phyloP scores from a whole-genome alignment of 345 rosid species.

The Toxicodendron radicans region DNA sequence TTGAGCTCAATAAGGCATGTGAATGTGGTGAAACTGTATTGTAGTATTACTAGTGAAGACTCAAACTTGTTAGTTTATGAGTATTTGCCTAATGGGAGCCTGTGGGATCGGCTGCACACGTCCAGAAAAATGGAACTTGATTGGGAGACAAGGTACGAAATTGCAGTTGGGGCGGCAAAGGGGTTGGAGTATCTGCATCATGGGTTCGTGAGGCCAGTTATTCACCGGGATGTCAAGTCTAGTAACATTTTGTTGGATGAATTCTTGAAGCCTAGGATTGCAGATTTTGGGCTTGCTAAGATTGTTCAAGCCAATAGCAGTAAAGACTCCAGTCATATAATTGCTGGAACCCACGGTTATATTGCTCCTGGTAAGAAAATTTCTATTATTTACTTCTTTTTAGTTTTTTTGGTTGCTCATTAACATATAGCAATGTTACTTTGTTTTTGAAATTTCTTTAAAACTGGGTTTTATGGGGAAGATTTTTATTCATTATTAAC shows the following conservation, averaged over 20 bases:
- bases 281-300: constrained; percentile 96
- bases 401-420: neutral
- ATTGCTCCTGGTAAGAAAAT: constrained; percentile 83
- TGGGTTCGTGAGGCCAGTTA: constrained; percentile 69
- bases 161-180: constrained; percentile 79
- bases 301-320: constrained; percentile 55
- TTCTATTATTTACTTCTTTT: neutral
- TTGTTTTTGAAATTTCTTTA: neutral
- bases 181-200: constrained; percentile 92
- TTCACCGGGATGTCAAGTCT: constrained; percentile 86
- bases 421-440: neutral
- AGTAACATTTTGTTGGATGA: constrained; percentile 86
- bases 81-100: constrained; percentile 87
- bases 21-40: constrained; percentile 88
- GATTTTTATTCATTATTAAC: neutral
- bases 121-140: constrained; percentile 65
- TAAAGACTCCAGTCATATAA: constrained; percentile 65
- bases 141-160: constrained; percentile 82
- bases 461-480: neutral
- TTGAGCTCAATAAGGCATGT: constrained; percentile 90
- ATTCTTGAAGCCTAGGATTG: constrained; percentile 83
- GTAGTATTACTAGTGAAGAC: constrained; percentile 91
- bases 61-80: constrained; percentile 89
- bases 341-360: constrained; percentile 92
- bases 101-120: constrained; percentile 81